Evolutionary conservation across 768 basidiomycete species (phyloP).

Genomic region (Sporobolomyces pararoseus): DNA sequence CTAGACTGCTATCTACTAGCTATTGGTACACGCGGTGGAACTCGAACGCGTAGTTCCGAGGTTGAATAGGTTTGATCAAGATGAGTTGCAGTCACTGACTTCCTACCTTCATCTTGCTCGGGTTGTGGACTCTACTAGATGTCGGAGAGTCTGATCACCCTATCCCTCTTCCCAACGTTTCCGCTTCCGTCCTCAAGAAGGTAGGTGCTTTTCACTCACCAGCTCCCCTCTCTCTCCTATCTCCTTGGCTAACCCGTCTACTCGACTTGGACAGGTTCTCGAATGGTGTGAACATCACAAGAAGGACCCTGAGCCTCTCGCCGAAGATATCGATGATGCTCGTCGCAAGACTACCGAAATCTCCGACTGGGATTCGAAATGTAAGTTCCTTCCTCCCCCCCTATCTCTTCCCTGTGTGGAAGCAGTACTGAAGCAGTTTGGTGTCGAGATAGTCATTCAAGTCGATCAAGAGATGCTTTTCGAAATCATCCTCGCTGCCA

Average conservation of each 20-base stretch:
- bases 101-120: slow-evolving; percentile 9
- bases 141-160: slow-evolving; percentile 91
- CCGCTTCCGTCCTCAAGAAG: slow-evolving; percentile 88
- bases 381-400: slow-evolving; percentile 16
- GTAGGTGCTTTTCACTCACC: slow-evolving; percentile 51
- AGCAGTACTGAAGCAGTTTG: not conserved
- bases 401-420: slow-evolving; percentile 8
- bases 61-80: not conserved
- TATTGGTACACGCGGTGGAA: not conserved
- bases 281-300: slow-evolving; percentile 99
- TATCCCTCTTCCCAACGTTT: slow-evolving; percentile 90
- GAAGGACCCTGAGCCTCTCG: slow-evolving; percentile 86
- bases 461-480: slow-evolving; percentile 99
- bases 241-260: slow-evolving; percentile 13
- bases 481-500: slow-evolving; percentile 98
- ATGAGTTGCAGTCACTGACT: not conserved
- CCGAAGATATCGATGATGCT: slow-evolving; percentile 84
- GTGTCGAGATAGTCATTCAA: slow-evolving; percentile 59
- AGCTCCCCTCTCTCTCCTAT: not conserved
- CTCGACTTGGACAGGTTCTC: slow-evolving; percentile 68
- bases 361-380: slow-evolving; percentile 98
- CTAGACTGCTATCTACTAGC: too few relatives aligned
- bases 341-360: slow-evolving; percentile 98
- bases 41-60: not conserved
- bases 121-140: slow-evolving; percentile 55